A percentile compares a stretch with the other conserved stretches of the same genome.
Conservation (phyloP, 257 asterid genomes). For the Przewalskia tangutica region DNA sequence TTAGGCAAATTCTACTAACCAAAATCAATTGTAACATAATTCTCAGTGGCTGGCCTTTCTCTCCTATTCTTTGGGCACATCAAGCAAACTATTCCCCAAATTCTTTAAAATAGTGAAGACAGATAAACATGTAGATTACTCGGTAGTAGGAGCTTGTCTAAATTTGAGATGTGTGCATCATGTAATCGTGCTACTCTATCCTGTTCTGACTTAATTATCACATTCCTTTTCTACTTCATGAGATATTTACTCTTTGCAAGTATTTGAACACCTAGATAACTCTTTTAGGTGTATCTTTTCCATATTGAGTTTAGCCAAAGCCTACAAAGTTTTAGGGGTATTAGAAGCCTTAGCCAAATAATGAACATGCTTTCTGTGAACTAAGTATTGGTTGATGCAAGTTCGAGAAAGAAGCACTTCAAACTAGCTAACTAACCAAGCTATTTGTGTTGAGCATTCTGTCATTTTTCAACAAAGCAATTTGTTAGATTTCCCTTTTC, state of each 20-base stretch:
- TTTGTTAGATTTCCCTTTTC: neutral
- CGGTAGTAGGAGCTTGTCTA: neutral
- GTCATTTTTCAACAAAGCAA: neutral
- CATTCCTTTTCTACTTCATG: neutral
- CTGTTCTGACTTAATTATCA: neutral
- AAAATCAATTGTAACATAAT: neutral
- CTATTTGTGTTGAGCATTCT: neutral
- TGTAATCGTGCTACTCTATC: neutral
- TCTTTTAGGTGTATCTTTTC: neutral
- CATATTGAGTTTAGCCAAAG: neutral
- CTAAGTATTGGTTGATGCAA: too few relatives aligned
- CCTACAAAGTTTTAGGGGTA: neutral
- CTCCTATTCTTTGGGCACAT: neutral
- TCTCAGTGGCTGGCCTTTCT: neutral
- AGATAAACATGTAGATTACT: neutral
- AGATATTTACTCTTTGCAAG: neutral
- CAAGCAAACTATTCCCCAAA: neutral
- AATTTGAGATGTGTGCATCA: neutral
- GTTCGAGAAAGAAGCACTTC: neutral
- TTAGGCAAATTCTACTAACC: slow-evolving; percentile 12
- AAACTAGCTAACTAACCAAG: neutral
- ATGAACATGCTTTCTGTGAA: neutral
- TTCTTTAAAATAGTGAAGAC: neutral
- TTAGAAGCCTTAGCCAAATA: neutral
- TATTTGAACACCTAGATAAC: neutral